Percentiles rank a stretch among this genome's conserved stretches.
phyloP scores from a whole-genome alignment of 2,329 filamentous ascomycete genomes.

The Corinectria fuckeliana region DNA sequence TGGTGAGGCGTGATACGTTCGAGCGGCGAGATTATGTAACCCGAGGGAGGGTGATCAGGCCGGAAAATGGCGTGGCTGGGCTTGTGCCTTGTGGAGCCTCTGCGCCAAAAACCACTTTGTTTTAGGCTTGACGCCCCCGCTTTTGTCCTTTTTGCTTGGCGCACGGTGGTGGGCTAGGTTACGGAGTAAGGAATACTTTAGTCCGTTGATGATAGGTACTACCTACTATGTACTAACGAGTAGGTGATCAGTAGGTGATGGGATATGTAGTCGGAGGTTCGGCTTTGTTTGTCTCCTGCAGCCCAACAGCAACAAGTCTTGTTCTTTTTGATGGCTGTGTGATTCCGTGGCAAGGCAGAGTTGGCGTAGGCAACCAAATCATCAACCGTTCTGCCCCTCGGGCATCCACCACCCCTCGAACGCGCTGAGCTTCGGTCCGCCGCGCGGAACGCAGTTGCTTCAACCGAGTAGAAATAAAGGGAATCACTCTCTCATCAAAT shows the following conservation, averaged over 20 bases:
- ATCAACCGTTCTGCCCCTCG: neutral
- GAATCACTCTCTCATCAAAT: too few relatives aligned
- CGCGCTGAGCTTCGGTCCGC: neutral
- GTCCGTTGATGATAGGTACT: too few relatives aligned
- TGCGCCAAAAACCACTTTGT: too few relatives aligned
- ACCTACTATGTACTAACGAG: too few relatives aligned
- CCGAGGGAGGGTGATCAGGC: slow-evolving; percentile 31
- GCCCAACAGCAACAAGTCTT: too few relatives aligned
- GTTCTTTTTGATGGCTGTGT: neutral
- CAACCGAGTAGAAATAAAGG: neutral
- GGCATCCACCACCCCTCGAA: neutral
- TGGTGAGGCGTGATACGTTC: slow-evolving; percentile 33
- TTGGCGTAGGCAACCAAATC: neutral
- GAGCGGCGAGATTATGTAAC: slow-evolving; percentile 40
- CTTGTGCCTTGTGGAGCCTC: too few relatives aligned
- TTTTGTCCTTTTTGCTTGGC: slow-evolving; percentile 9
- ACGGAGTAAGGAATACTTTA: neutral
- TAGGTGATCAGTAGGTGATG: too few relatives aligned
- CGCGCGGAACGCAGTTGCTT: neutral
- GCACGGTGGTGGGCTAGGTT: too few relatives aligned
- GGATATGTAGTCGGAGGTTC: too few relatives aligned
- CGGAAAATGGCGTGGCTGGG: slow-evolving; percentile 41
- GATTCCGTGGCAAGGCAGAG: neutral
- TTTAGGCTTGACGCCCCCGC: slow-evolving; percentile 23
- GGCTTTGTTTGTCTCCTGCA: too few relatives aligned